Conservation (phyloP, 345 rosid genomes). For the Aegle marmelos region DNA sequence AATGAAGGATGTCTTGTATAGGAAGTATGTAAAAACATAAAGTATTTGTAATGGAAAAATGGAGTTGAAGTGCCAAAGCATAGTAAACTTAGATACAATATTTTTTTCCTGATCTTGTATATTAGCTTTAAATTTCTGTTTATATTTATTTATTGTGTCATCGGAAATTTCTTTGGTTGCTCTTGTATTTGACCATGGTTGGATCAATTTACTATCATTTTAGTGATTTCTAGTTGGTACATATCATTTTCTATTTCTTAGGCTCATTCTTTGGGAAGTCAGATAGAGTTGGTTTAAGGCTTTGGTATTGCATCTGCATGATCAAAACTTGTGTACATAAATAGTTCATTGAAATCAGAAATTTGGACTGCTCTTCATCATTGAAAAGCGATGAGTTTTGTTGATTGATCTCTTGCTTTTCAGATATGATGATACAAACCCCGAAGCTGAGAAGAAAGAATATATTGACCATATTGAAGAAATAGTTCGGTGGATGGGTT, state of each 20-base stretch:
- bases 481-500: constrained; percentile 97
- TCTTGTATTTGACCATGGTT: background rate
- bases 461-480: constrained; percentile 93
- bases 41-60: background rate
- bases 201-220: background rate
- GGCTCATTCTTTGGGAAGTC: background rate
- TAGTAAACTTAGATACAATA: background rate
- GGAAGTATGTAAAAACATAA: background rate
- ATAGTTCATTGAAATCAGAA: constrained; percentile 8
- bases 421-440: constrained; percentile 95
- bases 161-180: background rate
- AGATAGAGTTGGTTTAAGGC: background rate
- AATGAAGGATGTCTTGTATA: background rate
- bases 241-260: background rate
- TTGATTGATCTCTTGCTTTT: constrained; percentile 16
- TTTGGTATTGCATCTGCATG: background rate
- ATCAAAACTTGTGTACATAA: background rate
- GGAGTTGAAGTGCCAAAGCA: background rate
- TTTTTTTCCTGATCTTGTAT: background rate
- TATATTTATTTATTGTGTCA: background rate
- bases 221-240: background rate
- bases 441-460: constrained; percentile 98
- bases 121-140: background rate
- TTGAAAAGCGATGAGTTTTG: constrained; percentile 3
- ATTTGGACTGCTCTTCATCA: background rate